Percentiles rank a stretch among this genome's conserved stretches.
Evolutionary conservation across 768 basidiomycete species (phyloP).

Genomic region (Cystobasidium ongulense): DNA sequence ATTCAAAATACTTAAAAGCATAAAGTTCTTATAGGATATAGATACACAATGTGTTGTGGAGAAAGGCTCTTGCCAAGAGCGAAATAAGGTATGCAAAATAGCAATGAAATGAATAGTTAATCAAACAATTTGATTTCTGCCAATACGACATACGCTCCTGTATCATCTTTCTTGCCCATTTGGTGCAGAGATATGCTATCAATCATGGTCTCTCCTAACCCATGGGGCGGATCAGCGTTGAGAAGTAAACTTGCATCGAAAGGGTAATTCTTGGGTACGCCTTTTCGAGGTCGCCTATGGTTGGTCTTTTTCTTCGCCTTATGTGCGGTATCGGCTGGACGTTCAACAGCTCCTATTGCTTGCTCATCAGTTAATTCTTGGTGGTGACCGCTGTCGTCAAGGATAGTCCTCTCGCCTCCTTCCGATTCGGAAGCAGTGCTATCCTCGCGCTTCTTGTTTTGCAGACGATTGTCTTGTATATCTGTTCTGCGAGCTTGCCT

Average conservation of each 20-base stretch:
- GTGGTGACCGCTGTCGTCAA: not conserved
- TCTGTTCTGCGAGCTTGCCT: not conserved
- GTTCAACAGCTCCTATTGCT: not conserved
- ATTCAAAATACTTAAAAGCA: slow-evolving; percentile 77
- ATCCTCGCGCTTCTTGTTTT: not conserved
- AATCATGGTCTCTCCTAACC: not conserved
- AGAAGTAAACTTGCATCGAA: slow-evolving; percentile 1
- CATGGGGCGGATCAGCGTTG: not conserved
- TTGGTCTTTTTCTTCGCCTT: not conserved
- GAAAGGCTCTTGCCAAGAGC: slow-evolving; percentile 26
- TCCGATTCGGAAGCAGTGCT: not conserved
- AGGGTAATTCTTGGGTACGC: slow-evolving; percentile 9
- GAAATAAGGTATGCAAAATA: too few species aligned
- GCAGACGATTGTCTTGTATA: not conserved
- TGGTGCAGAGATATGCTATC: slow-evolving; percentile 16
- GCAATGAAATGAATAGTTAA: not conserved
- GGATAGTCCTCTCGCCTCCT: not conserved
- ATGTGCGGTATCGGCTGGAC: not conserved
- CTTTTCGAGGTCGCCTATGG: not conserved
- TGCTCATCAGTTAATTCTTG: not conserved
- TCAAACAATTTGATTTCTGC: not conserved
- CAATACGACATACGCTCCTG: not conserved
- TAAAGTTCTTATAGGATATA: too few species aligned
- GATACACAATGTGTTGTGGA: too few species aligned
- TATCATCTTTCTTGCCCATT: slow-evolving; percentile 14